phyloP scores from a whole-genome alignment of 2,329 filamentous ascomycete genomes.

The Fusarium tuaranense region DNA sequence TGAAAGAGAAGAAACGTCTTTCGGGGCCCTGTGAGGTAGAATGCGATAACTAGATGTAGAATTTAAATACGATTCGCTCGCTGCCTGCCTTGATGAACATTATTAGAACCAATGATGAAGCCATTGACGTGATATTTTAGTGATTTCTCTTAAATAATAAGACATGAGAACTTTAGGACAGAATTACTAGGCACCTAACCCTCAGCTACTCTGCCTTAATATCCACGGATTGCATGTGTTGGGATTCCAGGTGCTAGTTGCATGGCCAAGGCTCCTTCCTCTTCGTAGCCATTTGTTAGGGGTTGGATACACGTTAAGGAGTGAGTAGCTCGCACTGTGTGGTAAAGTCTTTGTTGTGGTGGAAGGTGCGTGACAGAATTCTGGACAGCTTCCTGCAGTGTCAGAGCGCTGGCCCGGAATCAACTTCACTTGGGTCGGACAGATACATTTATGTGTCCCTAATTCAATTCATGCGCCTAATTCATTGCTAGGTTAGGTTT shows the following conservation, averaged over 20 bases:
- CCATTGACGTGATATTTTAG: not conserved
- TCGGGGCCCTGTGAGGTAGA: not conserved
- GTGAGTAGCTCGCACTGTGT: not conserved
- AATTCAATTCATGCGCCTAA: not conserved
- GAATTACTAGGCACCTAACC: not conserved
- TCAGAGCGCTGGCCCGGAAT: not conserved
- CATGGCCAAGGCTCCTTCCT: not conserved
- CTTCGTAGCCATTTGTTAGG: not conserved
- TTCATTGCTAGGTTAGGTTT: not conserved
- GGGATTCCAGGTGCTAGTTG: not conserved
- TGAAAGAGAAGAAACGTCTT: not conserved
- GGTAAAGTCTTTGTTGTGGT: not conserved
- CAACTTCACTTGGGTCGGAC: not conserved
- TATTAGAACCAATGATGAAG: not conserved
- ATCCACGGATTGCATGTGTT: not conserved
- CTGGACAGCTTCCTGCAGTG: not conserved
- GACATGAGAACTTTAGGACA: not conserved
- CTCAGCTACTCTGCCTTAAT: not conserved
- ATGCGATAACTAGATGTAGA: not conserved
- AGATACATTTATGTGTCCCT: not conserved
- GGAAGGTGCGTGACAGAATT: not conserved
- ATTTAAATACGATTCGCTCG: not conserved
- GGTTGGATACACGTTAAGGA: not conserved
- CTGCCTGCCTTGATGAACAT: not conserved
- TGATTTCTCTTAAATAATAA: not conserved